Evolutionary conservation across 1,139 yeast genomes (phyloP).

Genomic region (Arxiozyma telluris): DNA sequence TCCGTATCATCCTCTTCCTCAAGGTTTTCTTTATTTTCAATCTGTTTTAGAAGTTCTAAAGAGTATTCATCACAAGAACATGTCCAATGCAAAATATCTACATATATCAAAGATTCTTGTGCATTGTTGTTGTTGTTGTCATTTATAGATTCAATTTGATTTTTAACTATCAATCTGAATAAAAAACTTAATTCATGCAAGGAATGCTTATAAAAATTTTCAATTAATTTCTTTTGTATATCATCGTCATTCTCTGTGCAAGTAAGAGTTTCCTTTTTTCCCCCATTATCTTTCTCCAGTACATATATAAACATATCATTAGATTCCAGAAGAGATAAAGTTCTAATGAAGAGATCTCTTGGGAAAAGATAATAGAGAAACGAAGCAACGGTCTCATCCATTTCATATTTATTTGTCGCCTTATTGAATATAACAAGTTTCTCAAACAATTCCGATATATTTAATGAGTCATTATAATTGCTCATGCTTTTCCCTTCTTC

Average conservation of each 20-base stretch:
- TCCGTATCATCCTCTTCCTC: background rate
- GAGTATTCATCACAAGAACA: constrained; percentile 28
- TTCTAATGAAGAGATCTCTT: constrained; percentile 26
- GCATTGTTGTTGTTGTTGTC: constrained; percentile 2
- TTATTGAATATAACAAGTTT: constrained; percentile 10
- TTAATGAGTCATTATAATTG: background rate
- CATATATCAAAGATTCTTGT: constrained; percentile 19
- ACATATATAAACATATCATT: constrained; percentile 26
- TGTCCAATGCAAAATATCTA: constrained; percentile 25
- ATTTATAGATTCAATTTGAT: background rate
- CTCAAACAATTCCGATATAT: constrained; percentile 20
- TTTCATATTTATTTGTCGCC: constrained; percentile 10
- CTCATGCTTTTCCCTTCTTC: background rate
- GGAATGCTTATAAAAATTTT: constrained; percentile 3
- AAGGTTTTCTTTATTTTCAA: background rate
- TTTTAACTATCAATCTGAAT: constrained; percentile 22
- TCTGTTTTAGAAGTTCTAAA: constrained; percentile 8
- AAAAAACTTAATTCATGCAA: constrained; percentile 7
- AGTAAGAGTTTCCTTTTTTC: background rate
- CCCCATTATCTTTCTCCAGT: constrained; percentile 5
- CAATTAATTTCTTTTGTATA: background rate
- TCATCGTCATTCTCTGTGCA: background rate
- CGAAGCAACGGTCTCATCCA: constrained; percentile 25
- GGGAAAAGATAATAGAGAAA: constrained; percentile 29
- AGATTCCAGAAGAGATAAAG: constrained; percentile 27